Percentiles rank a stretch among this genome's conserved stretches.
Evolutionary conservation across 352 stramenopile species (phyloP).

Genomic region (Globisporangium heterothallicum): DNA sequence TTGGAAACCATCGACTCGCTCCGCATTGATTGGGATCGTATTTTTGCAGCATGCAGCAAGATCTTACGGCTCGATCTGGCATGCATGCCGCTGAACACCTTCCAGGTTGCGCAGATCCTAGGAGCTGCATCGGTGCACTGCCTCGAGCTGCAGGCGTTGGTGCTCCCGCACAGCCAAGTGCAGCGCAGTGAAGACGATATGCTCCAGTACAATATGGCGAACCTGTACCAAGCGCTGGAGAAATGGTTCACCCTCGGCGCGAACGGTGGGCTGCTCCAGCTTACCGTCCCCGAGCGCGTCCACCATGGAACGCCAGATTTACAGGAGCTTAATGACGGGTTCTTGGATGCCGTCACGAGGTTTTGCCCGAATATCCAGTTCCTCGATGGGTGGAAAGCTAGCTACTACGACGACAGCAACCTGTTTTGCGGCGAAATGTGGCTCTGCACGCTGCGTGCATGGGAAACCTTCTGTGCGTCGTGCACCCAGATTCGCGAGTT

Average conservation of each 20-base stretch:
- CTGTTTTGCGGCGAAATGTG: slow-evolving; percentile 17
- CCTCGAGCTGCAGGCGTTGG: slow-evolving; percentile 4
- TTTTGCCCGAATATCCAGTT: slow-evolving; percentile 19
- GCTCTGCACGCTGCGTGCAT: slow-evolving; percentile 1
- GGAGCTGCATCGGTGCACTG: slow-evolving; percentile 8
- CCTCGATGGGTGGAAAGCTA: slow-evolving; percentile 21
- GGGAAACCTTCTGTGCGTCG: slow-evolving; percentile 2
- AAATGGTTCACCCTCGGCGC: slow-evolving; percentile 8
- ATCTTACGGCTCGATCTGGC: slow-evolving; percentile 4
- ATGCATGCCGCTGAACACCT: not conserved
- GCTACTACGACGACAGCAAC: slow-evolving; percentile 7
- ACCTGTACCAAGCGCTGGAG: slow-evolving; percentile 13
- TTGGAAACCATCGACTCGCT: not conserved
- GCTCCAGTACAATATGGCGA: not conserved
- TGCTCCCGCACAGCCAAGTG: slow-evolving; percentile 1
- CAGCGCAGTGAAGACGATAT: slow-evolving; percentile 3
- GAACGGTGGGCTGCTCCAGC: slow-evolving; percentile 15
- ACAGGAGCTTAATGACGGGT: slow-evolving; percentile 9
- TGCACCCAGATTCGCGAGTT: slow-evolving; percentile 8
- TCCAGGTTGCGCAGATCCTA: slow-evolving; percentile 2
- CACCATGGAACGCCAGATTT: not conserved
- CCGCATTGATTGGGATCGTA: slow-evolving; percentile 4
- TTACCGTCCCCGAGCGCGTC: slow-evolving; percentile 20
- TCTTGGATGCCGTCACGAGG: slow-evolving; percentile 9
- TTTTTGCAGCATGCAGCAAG: not conserved